phyloP scores from a whole-genome alignment of 1,139 yeast genomes.

The Geotrichum bryndzae region DNA sequence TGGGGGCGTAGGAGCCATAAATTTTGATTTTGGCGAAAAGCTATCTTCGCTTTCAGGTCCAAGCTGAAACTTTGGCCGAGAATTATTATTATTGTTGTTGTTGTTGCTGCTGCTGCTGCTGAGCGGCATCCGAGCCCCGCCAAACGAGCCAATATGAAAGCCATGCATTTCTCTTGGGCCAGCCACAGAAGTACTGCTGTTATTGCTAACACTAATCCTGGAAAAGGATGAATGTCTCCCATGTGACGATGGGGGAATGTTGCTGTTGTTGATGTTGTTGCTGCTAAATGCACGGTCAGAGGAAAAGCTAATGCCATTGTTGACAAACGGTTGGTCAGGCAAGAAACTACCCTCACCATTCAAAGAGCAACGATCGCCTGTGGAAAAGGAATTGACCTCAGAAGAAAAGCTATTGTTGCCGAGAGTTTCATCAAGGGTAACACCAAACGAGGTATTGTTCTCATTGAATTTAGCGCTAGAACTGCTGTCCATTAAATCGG shows the following conservation, averaged over 20 bases:
- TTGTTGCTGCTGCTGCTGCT: not conserved
- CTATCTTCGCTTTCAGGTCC: slow-evolving; percentile 8
- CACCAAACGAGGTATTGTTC: not conserved
- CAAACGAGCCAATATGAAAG: slow-evolving; percentile 17
- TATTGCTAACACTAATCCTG: slow-evolving; percentile 20
- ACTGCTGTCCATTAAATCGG: slow-evolving; percentile 2
- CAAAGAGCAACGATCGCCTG: not conserved
- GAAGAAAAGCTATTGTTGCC: not conserved
- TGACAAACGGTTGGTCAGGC: not conserved
- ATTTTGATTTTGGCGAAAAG: slow-evolving; percentile 1
- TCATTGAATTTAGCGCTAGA: not conserved
- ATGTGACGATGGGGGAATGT: not conserved
- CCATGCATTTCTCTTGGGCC: slow-evolving; percentile 23
- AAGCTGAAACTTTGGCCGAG: slow-evolving; percentile 9
- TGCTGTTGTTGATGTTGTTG: not conserved
- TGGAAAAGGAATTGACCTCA: not conserved
- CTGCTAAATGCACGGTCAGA: not conserved
- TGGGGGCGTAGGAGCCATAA: not conserved
- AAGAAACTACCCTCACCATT: not conserved
- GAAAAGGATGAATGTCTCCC: slow-evolving; percentile 2
- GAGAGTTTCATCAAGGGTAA: not conserved
- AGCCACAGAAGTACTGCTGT: slow-evolving; percentile 21
- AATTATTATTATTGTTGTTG: not conserved
- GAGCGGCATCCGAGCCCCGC: not conserved
- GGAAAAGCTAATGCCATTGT: not conserved